These are phyloP conservation scores for Fragilariopsis cylindrus DNA, from an alignment of 108 stramenopile species.

Conservation along the genomic window DNA sequence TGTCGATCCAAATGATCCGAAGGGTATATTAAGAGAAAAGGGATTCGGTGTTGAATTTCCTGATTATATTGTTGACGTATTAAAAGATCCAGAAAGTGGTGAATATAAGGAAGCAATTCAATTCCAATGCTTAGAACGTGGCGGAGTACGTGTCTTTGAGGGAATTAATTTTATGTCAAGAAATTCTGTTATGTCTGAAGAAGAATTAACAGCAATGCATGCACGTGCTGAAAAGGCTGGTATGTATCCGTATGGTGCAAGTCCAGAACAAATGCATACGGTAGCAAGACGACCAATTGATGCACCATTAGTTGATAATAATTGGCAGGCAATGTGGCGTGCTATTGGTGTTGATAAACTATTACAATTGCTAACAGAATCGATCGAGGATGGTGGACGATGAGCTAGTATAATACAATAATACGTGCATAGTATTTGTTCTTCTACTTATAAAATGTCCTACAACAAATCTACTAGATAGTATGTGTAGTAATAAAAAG, in stretches of 20 bases:
- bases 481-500: no score
- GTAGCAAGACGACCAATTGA: conserved; percentile 74
- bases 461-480: no score
- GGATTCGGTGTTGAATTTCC: conserved; percentile 94
- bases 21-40: conserved; percentile 82
- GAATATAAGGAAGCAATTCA: conserved; percentile 90
- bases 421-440: not conserved
- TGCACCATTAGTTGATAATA: conserved; percentile 70
- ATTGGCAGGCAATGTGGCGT: conserved; percentile 90
- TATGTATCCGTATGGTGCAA: conserved; percentile 86
- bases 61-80: conserved; percentile 88
- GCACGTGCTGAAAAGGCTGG: conserved; percentile 76
- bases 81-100: conserved; percentile 75
- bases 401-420: conserved; percentile 17
- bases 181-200: conserved; percentile 75
- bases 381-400: conserved; percentile 88
- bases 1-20: conserved; percentile 81
- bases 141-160: conserved; percentile 94
- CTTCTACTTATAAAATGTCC: not conserved
- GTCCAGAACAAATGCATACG: conserved; percentile 89
- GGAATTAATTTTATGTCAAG: conserved; percentile 93
- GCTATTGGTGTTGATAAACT: conserved; percentile 84
- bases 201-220: conserved; percentile 80
- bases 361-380: conserved; percentile 79
- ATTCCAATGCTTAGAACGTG: conserved; percentile 90